These are phyloP conservation scores for Salpingoeca rosetta DNA, from an alignment of 78 protist genomes.

Conservation along the genomic window DNA sequence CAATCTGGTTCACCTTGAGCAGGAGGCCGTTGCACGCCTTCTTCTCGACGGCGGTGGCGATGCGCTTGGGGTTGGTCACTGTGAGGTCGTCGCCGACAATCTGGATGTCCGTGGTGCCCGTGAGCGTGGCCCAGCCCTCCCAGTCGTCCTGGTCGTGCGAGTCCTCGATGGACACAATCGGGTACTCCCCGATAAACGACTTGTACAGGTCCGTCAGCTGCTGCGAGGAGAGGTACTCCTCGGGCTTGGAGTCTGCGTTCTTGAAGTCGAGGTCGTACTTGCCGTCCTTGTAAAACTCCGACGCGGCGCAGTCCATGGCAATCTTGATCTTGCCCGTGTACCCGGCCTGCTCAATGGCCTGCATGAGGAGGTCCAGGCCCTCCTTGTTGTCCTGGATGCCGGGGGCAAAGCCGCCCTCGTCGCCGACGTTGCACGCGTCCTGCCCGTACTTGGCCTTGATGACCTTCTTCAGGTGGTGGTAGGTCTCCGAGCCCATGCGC, in stretches of 20 bases:
- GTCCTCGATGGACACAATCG: slow-evolving; percentile 93
- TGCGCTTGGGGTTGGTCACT: slow-evolving; percentile 94
- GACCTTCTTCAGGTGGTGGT: slow-evolving; percentile 85
- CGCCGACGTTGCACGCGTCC: slow-evolving; percentile 91
- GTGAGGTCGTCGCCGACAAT: slow-evolving; percentile 97
- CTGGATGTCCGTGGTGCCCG: slow-evolving; percentile 46
- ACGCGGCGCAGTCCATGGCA: slow-evolving; percentile 94
- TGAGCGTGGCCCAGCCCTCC: slow-evolving; percentile 60
- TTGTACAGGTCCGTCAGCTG: slow-evolving; percentile 54
- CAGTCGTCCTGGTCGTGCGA: slow-evolving; percentile 97
- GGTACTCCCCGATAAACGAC: slow-evolving; percentile 37
- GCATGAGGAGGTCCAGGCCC: slow-evolving; percentile 81
- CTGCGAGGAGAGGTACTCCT: slow-evolving; percentile 26
- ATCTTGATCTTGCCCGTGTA: slow-evolving; percentile 71
- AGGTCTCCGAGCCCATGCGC: slow-evolving; percentile 92
- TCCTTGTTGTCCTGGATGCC: slow-evolving; percentile 70
- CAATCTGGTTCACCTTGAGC: slow-evolving; percentile 97
- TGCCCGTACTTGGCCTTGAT: slow-evolving; percentile 39
- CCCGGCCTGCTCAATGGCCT: slow-evolving; percentile 94
- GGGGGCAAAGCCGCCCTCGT: slow-evolving; percentile 99
- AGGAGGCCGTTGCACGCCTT: slow-evolving; percentile 90
- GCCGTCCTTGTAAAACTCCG: slow-evolving; percentile 83
- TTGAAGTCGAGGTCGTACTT: slow-evolving; percentile 96
- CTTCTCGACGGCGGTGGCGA: slow-evolving; percentile 80
- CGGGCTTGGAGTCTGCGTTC: slow-evolving; percentile 22